These are phyloP conservation scores for Ceriops decandra DNA, from an alignment of 345 rosid genomes.

Conservation along the genomic window DNA sequence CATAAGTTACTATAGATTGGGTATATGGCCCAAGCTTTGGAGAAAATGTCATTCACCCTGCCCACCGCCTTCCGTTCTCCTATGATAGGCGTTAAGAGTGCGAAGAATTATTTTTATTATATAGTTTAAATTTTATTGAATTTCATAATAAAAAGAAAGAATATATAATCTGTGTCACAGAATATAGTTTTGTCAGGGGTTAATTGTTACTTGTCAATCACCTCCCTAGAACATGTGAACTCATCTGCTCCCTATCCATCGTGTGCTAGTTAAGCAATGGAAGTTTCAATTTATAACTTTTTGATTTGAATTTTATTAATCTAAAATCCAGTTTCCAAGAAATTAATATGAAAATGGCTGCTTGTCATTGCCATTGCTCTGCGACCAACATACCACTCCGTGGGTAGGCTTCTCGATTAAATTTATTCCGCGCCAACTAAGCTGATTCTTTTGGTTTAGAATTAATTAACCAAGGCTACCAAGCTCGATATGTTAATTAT, in stretches of 20 bases:
- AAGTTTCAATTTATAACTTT: neutral
- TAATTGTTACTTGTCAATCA: slow-evolving; percentile 9
- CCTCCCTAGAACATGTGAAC: slow-evolving; percentile 19
- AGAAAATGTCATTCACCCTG: no score
- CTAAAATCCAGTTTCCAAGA: neutral
- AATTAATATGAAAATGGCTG: neutral
- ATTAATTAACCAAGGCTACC: slow-evolving; percentile 1
- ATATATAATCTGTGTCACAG: no score
- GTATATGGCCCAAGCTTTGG: no score
- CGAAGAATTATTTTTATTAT: no score
- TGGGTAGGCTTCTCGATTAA: neutral
- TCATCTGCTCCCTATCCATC: neutral
- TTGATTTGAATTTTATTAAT: neutral
- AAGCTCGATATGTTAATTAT: neutral
- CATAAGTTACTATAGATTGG: no score
- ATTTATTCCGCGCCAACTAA: neutral
- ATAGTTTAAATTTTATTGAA: no score
- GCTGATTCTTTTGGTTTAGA: neutral
- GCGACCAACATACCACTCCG: slow-evolving; percentile 44
- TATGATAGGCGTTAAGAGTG: no score
- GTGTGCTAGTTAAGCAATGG: neutral
- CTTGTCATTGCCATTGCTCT: slow-evolving; percentile 8
- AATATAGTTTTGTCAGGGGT: no score
- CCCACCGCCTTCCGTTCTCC: no score
- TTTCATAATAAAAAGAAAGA: no score